These are phyloP conservation scores for Anthracocystis walkeri DNA, from an alignment of 1,284 basidiomycete genomes.

Conservation along the genomic window DNA sequence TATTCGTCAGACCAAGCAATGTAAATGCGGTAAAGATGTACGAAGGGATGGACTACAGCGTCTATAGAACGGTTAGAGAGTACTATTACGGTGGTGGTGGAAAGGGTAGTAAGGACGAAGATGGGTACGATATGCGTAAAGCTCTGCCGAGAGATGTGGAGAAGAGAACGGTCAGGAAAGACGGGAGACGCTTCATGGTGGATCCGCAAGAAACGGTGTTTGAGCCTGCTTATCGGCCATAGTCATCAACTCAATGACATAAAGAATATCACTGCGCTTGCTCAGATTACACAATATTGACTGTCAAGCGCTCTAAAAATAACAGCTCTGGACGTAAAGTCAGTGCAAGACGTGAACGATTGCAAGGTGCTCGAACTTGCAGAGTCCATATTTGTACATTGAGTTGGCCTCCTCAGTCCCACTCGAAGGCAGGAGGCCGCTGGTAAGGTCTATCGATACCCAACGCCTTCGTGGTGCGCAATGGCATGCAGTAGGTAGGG, in stretches of 20 bases:
- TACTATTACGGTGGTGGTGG: slow-evolving; percentile 85
- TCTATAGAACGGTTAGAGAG: slow-evolving; percentile 83
- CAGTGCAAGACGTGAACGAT: too few relatives aligned
- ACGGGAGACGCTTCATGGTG: slow-evolving; percentile 55
- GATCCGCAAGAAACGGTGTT: slow-evolving; percentile 51
- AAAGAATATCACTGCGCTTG: too few relatives aligned
- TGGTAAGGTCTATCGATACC: slow-evolving; percentile 58
- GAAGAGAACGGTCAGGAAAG: slow-evolving; percentile 48
- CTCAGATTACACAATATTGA: too few relatives aligned
- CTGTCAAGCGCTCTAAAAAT: too few relatives aligned
- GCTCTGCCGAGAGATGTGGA: slow-evolving; percentile 58
- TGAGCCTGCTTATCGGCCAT: slow-evolving; percentile 29
- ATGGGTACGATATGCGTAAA: slow-evolving; percentile 88
- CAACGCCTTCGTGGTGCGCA: slow-evolving; percentile 74
- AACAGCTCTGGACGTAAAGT: too few relatives aligned
- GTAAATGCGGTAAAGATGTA: slow-evolving; percentile 79
- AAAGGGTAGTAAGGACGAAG: slow-evolving; percentile 76
- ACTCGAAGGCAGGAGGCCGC: slow-evolving; percentile 15
- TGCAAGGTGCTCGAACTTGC: not conserved
- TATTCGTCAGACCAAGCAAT: slow-evolving; percentile 83
- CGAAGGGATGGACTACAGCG: slow-evolving; percentile 85
- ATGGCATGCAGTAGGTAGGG: slow-evolving; percentile 96
- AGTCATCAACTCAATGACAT: too few relatives aligned
- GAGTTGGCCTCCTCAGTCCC: slow-evolving; percentile 11
- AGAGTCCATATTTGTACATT: not conserved